Evolutionary conservation across 2,329 filamentous ascomycete genomes (phyloP).

Genomic region (Colletotrichum spinosum): DNA sequence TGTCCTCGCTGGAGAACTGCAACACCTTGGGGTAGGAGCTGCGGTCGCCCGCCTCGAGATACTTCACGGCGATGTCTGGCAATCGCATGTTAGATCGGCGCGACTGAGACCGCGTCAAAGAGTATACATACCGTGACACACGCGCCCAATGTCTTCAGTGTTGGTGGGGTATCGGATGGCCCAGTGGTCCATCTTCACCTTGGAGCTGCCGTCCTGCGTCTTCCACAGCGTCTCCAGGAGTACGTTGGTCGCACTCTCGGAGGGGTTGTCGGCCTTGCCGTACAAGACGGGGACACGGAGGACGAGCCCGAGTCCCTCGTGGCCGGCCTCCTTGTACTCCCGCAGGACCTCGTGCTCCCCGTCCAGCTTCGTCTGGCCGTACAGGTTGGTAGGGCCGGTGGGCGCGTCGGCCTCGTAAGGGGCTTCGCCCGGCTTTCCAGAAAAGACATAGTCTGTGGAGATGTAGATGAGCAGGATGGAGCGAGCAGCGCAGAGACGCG

Average conservation of each 20-base stretch:
- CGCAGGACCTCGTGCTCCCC: constrained; percentile 75
- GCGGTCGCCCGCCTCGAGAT: constrained; percentile 63
- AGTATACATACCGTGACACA: constrained; percentile 70
- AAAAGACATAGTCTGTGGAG: constrained; percentile 85
- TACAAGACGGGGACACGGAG: constrained; percentile 88
- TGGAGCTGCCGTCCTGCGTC: constrained; percentile 71
- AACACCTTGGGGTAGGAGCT: constrained; percentile 74
- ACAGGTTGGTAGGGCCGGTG: constrained; percentile 81
- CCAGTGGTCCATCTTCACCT: constrained; percentile 87
- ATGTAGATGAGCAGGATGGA: constrained; percentile 79
- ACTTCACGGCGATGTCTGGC: constrained; percentile 78
- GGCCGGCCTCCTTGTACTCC: constrained; percentile 61
- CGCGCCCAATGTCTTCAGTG: constrained; percentile 85
- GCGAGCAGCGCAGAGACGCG: constrained; percentile 71
- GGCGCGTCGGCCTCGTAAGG: constrained; percentile 77
- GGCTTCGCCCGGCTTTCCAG: constrained; percentile 80
- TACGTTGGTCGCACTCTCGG: constrained; percentile 86
- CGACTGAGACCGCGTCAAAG: too few relatives aligned
- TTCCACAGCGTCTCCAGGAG: constrained; percentile 83
- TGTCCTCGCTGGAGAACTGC: constrained; percentile 89
- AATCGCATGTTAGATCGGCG: constrained; percentile 30
- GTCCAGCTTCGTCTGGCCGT: constrained; percentile 71
- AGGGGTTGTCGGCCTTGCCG: constrained; percentile 75
- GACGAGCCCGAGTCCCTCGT: constrained; percentile 71
- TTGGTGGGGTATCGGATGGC: constrained; percentile 87